Evolutionary conservation across 257 asterid genomes (phyloP), one percentile per base, ranked within the genome.

Genomic region (Solanum rostratum): DNA sequence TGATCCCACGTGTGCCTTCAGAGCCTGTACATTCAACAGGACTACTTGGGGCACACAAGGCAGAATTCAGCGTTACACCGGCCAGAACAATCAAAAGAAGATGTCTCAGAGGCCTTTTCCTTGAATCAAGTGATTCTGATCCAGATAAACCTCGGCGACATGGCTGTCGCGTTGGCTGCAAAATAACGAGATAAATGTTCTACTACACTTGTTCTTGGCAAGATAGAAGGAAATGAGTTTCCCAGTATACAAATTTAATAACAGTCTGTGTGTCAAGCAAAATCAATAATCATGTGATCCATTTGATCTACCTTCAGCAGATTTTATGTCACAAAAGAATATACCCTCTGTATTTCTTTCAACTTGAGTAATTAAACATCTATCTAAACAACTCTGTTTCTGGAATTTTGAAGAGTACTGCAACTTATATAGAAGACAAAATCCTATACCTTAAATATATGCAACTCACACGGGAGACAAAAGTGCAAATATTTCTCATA

Each of bases 51-150:
- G 45, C 88, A 39, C 90, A 82, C 68, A 92, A 88, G 89, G 91
- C 92, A 43, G 94, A 92, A 83, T 87, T 82, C 86, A 92, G 57
- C 83, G 55, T 85, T 73, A 90, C 89, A 45, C 86, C 91, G 79
- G 87, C 93, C 82, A 96, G 97, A 24, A 88, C 53, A 2, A 88
- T 95, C 68, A 92, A 94, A 87, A 91, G 97, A 84, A 96, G 99
- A 87, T 96, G 98, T 78, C 96, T 96, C 39, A 80, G 87, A 89
- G 97, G 98, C 46, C 93, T 95, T 84, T 68, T 95, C 82, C 45
- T 91, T 90, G 99, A 96, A 82, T 82, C 98, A 1, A 93, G 97
- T 60, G 98, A 95, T 83, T 91, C 97, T 60, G 97, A 92, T 79
- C 65, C 83, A 2, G 97, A 94, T n/a, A 86, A 92, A 92, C 95